Evolutionary conservation across 192 early-diverging fungal species (phyloP).

Genomic region (Backusella macrospora): DNA sequence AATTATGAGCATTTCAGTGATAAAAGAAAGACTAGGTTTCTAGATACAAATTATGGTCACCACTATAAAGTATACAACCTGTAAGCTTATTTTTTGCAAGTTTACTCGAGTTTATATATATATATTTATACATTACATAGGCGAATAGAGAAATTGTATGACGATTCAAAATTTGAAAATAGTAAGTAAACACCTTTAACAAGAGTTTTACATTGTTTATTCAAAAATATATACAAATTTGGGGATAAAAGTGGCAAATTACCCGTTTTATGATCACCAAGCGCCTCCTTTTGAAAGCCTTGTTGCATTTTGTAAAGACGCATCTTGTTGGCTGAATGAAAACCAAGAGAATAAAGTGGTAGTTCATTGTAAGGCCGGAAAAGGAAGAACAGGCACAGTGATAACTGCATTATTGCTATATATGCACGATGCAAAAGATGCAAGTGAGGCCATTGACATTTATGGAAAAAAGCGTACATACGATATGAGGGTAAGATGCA

Average conservation of each 20-base stretch:
- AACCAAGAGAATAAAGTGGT: conserved; percentile 50
- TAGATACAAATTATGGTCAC: conserved; percentile 48
- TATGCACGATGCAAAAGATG: conserved; percentile 29
- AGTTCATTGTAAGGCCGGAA: conserved; percentile 70
- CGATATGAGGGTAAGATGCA: conserved; percentile 43
- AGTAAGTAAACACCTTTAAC: background rate
- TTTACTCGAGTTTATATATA: background rate
- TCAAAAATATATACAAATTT: background rate
- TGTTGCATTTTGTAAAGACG: conserved; percentile 54
- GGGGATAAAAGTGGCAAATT: conserved; percentile 40
- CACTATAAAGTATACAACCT: conserved; percentile 69
- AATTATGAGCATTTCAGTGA: background rate
- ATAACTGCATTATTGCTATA: conserved; percentile 52
- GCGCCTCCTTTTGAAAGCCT: conserved; percentile 54
- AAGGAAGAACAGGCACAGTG: conserved; percentile 65
- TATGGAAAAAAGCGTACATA: conserved; percentile 51
- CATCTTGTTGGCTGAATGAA: conserved; percentile 46
- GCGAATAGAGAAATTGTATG: conserved; percentile 57
- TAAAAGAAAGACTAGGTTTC: conserved; percentile 44
- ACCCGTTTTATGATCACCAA: conserved; percentile 59
- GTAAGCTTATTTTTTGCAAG: conserved; percentile 34
- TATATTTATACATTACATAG: conserved; percentile 25
- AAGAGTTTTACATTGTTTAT: background rate
- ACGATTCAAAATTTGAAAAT: conserved; percentile 45
- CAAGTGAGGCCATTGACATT: conserved; percentile 46